Percentiles rank a stretch among this genome's conserved stretches.
phyloP scores from a whole-genome alignment of 306 rosid species.

The Prunus kanzakura region DNA sequence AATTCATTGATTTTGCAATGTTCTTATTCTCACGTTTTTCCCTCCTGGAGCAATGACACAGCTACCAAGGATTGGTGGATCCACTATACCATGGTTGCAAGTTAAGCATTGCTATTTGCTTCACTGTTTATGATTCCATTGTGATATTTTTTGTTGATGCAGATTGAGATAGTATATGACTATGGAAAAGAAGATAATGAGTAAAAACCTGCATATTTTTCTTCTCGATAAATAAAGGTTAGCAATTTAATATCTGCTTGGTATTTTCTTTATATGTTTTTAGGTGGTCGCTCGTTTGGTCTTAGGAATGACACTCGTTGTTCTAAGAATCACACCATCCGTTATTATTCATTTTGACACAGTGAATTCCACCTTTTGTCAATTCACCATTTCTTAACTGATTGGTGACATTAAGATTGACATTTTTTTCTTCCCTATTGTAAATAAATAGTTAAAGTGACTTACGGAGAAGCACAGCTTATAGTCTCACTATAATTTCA shows the following conservation, averaged over 20 bases:
- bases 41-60: background rate
- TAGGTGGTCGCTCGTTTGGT: constrained; percentile 1
- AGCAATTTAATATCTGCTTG: constrained; percentile 17
- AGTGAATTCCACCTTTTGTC: background rate
- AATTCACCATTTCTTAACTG: background rate
- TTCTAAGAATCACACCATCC: background rate
- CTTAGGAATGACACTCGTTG: background rate
- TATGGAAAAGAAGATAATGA: constrained; percentile 79
- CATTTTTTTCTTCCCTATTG: background rate
- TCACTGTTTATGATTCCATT: constrained; percentile 26
- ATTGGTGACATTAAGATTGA: background rate
- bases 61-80: background rate
- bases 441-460: background rate
- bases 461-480: background rate
- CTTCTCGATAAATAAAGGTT: constrained; percentile 57
- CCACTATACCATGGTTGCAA: background rate
- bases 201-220: constrained; percentile 35
- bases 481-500: background rate
- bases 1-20: background rate
- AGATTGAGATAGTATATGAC: constrained; percentile 86
- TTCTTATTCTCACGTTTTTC: background rate
- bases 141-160: constrained; percentile 27
- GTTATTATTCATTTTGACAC: background rate
- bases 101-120: constrained; percentile 1
- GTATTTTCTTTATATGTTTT: background rate